Conservation (phyloP, 345 rosid genomes). For the Aethionema arabicum region DNA sequence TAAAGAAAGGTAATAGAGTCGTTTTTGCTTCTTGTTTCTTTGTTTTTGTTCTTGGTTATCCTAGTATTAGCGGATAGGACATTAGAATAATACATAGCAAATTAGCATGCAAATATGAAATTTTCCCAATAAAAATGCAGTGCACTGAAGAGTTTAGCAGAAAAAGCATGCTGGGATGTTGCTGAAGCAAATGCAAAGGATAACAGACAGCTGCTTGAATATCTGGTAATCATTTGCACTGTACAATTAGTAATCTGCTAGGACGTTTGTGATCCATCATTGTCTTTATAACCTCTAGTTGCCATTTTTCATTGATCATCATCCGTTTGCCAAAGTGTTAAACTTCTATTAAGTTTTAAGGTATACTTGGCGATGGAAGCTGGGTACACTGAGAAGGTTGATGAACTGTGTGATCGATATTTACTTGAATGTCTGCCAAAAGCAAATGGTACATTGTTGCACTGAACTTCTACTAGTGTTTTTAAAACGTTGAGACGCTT, state of each 20-base stretch:
- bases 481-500: slow-evolving; percentile 14
- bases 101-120: neutral
- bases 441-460: slow-evolving; percentile 45
- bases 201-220: slow-evolving; percentile 68
- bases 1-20: slow-evolving; percentile 61
- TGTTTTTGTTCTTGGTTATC: neutral
- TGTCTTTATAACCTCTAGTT: neutral
- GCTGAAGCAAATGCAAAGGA: slow-evolving; percentile 78
- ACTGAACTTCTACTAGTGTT: neutral
- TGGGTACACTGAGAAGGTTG: slow-evolving; percentile 90
- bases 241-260: neutral
- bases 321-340: slow-evolving; percentile 3
- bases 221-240: slow-evolving; percentile 52
- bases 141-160: slow-evolving; percentile 69
- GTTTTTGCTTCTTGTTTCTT: slow-evolving; percentile 12
- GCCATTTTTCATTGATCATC: slow-evolving; percentile 12
- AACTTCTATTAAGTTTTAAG: slow-evolving; percentile 39
- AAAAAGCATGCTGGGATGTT: slow-evolving; percentile 91
- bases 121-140: slow-evolving; percentile 40
- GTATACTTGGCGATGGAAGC: slow-evolving; percentile 99
- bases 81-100: neutral
- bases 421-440: slow-evolving; percentile 73
- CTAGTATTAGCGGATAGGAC: neutral
- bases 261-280: neutral
- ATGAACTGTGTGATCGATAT: slow-evolving; percentile 75